Percentiles rank a stretch among this genome's conserved stretches.
These are phyloP conservation scores for Backusella morwellensis DNA, from an alignment of 192 early-diverging fungal species.

Conservation along the genomic window DNA sequence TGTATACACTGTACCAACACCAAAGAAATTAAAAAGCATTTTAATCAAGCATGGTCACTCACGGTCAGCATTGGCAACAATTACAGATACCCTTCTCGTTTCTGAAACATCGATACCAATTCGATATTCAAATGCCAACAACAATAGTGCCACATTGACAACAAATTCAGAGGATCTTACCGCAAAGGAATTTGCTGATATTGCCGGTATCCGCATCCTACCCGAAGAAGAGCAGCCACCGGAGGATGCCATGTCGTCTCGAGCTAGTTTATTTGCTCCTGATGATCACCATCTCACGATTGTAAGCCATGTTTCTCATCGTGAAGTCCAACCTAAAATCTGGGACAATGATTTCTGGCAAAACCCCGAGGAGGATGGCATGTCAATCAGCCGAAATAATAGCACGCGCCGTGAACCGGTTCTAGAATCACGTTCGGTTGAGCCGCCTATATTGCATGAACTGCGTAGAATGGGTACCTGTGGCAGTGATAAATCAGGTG, in stretches of 20 bases:
- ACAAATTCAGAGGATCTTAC: slow-evolving; percentile 35
- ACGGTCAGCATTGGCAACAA: neutral
- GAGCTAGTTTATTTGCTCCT: neutral
- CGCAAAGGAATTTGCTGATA: slow-evolving; percentile 37
- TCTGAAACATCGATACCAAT: neutral
- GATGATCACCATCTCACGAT: neutral
- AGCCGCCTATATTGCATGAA: slow-evolving; percentile 21
- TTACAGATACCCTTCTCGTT: neutral
- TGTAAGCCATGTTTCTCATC: neutral
- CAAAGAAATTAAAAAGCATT: neutral
- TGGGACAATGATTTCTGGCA: neutral
- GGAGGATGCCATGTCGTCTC: neutral
- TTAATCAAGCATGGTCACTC: neutral
- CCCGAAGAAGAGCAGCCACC: neutral
- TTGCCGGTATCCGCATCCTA: slow-evolving; percentile 29
- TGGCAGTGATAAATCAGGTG: neutral
- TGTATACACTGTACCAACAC: neutral
- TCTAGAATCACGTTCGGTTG: neutral
- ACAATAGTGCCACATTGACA: slow-evolving; percentile 18
- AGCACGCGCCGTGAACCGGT: neutral
- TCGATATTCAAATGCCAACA: neutral
- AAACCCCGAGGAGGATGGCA: neutral
- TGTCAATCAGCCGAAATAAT: neutral
- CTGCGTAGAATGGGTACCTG: slow-evolving; percentile 1
- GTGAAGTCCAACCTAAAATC: neutral